Evolutionary conservation across 768 basidiomycete species (phyloP), one percentile per base, ranked within the genome.

Genomic region (Tremella yokohamensis): DNA sequence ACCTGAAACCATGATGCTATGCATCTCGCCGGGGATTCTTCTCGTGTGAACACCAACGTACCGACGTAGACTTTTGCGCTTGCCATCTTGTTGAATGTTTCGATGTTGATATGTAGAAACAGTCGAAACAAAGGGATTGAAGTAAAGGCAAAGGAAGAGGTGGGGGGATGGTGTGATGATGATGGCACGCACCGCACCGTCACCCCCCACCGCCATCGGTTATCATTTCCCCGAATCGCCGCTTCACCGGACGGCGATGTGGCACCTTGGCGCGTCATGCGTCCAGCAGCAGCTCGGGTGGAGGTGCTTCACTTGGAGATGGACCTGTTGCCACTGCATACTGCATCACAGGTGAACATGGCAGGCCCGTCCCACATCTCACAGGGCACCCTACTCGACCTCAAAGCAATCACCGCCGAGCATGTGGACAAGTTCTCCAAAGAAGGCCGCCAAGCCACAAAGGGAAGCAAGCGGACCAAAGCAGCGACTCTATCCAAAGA

Each of bases 61-160:
- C 74, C 76, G 63, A 77, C 74, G 71, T 77, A 77, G 45, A 77
- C 66, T 61, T 77, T 77, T 26, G 68, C 64, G 52, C 59, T 53
- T 53, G 69, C 56, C 63, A 68, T 68, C 53, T 52, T 67, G 57
- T 54, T 49, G 52, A 58, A 53, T 34, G 29, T 34, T 34, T 34
- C 29, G 29, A 34, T 45, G 15, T 45, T 45, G 42, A 8, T 6
- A 15, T 6, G 22, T 45, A 6, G 42, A 48, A 52, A 56, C 52
- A 48, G 54, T 26, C 48, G 60, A 38, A 57, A 50, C 22, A 52
- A 34, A 34, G 29, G 40, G 24, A 37, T 59, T 51, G 45, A 48
- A 55, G 53, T 11, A 55, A 24, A 38, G 16, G 53, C 39, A 38
- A 29, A 39, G 58, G 49, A 24, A 50, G 54, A 49, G 22, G 22